Evolutionary conservation across 352 stramenopile genomes (phyloP).

Genomic region (Globisporangium camurandrum): DNA sequence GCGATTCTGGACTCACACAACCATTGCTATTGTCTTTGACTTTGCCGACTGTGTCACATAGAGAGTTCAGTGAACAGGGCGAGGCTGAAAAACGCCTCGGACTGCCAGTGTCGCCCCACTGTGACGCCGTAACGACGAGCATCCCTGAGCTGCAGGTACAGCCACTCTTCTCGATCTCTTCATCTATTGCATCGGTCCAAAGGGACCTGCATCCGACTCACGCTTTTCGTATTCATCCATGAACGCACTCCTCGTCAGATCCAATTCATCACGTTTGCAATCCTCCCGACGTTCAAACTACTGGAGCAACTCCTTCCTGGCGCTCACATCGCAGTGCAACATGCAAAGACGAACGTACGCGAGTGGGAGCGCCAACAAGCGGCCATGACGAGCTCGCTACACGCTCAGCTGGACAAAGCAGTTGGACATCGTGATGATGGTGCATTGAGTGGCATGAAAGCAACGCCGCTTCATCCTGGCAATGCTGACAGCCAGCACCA

Average conservation of each 20-base stretch:
- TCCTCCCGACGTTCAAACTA: conserved; percentile 19
- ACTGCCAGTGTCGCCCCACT: conserved; percentile 17
- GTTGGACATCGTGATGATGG: no score
- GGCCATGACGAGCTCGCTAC: no score
- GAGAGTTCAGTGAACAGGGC: conserved; percentile 24
- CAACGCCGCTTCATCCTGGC: no score
- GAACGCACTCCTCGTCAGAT: conserved; percentile 8
- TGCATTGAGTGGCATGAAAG: no score
- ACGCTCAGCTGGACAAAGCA: no score
- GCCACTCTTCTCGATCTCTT: no score
- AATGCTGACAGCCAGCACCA: no score
- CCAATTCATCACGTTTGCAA: conserved; percentile 20
- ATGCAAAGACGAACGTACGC: conserved; percentile 11
- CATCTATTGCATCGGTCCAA: neutral
- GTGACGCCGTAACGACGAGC: conserved; percentile 9
- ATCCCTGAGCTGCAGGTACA: conserved; percentile 20
- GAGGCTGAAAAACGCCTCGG: conserved; percentile 15
- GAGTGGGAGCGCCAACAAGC: conserved; percentile 10
- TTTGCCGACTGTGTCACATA: neutral
- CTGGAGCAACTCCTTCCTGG: conserved; percentile 13
- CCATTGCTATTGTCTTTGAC: neutral
- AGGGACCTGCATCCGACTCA: neutral
- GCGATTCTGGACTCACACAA: neutral
- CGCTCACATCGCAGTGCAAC: conserved; percentile 6
- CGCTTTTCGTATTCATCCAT: neutral